phyloP scores from a whole-genome alignment of 2,329 filamentous ascomycete genomes.

The Colletotrichum euphorbiae region DNA sequence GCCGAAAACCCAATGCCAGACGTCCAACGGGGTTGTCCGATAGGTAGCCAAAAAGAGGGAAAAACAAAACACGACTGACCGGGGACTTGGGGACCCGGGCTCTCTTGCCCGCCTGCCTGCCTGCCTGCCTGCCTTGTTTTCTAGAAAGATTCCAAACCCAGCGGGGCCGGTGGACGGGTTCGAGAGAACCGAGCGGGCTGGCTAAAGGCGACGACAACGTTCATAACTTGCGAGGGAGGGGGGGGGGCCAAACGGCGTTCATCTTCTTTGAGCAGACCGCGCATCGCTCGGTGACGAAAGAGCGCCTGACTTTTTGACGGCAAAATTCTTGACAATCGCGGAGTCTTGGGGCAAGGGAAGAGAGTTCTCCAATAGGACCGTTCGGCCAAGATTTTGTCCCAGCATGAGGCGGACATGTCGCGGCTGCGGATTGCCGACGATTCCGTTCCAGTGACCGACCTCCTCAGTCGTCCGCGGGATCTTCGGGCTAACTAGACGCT shows the following conservation, averaged over 20 bases:
- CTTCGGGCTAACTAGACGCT: not conserved
- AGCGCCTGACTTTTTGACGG: too few relatives aligned
- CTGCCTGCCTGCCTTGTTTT: constrained; percentile 4
- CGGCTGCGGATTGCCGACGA: not conserved
- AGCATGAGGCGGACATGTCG: not conserved
- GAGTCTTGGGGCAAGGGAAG: too few relatives aligned
- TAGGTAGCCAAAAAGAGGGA: too few relatives aligned
- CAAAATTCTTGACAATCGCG: too few relatives aligned
- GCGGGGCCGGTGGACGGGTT: not conserved
- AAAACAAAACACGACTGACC: too few relatives aligned
- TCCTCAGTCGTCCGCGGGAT: constrained; percentile 1
- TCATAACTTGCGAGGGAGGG: constrained; percentile 16
- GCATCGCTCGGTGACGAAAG: too few relatives aligned
- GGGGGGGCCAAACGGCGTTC: not conserved
- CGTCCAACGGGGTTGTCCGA: constrained; percentile 20
- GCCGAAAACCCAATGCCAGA: constrained; percentile 1
- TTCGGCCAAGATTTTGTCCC: too few relatives aligned
- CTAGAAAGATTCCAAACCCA: constrained; percentile 24
- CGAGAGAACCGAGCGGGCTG: not conserved
- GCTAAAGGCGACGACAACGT: not conserved
- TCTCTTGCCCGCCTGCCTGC: not conserved
- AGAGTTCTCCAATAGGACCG: too few relatives aligned
- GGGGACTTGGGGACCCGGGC: not conserved
- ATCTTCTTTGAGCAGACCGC: not conserved
- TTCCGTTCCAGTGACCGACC: not conserved